Evolutionary conservation across 495 filamentous ascomycete genomes (phyloP), one percentile per base, ranked within the genome.

Genomic region (Clohesyomyces aquaticus): DNA sequence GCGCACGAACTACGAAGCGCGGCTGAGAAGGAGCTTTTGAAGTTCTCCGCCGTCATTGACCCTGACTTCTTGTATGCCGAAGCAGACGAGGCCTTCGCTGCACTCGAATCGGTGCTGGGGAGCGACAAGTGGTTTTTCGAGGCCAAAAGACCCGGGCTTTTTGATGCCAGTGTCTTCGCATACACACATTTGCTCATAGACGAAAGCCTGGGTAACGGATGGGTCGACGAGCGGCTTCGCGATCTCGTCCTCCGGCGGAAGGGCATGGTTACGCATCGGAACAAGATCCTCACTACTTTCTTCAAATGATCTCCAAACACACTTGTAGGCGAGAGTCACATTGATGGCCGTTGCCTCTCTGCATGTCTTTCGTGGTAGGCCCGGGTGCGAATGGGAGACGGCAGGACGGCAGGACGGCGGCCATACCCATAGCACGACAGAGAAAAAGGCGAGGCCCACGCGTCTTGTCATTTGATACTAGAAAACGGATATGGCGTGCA

Each of bases 161-260:
- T 98, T 67, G 94, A 98, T 75, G 91, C 93, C 25, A 84, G 81
- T 58, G 84, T 97, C 22, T 98, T 96, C 78, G 87, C 90, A 23
- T 98, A 96, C 75, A 91, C 90, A n/a, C 83, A 93, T 73, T 72
- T 96, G 19, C 80, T 97, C 28, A 71, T 95, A 61, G 83, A 88
- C 64, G 77, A 82, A 9, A 67, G 63, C 2, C 72, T 88, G 66
- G 81, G 65, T 4, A 64, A 62, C 2, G 63, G 75, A 3, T 91
- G 87, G 88, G 41, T 57, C 21, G 76, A 77, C 22, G 65, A 65
- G 28, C 51, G 57, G 23, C 52, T 77, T 21, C 49, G 54, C 11
- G 65, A 71, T 26, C 23, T 43, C 18, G 48, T 85, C 69, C 64
- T 64, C 59, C 74, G 74, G 64, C 63, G 61, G 18, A 50, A 56